phyloP scores from a whole-genome alignment of 2,329 filamentous ascomycete genomes.

The Neonectria magnoliae region DNA sequence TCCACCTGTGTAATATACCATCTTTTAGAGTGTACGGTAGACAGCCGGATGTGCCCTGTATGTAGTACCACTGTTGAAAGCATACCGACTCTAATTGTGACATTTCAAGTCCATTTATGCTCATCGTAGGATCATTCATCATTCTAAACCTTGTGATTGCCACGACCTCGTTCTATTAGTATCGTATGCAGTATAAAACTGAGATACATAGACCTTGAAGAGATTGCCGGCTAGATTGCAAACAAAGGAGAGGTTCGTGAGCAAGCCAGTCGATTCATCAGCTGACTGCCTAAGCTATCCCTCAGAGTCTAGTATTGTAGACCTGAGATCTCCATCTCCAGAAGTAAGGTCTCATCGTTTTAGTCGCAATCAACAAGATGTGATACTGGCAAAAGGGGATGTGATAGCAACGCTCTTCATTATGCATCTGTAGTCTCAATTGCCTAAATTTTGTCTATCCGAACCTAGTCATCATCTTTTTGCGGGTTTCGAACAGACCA shows the following conservation, averaged over 20 bases:
- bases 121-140: neutral
- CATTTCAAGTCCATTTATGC: neutral
- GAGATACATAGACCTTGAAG: no score
- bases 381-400: neutral
- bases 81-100: conserved; percentile 23
- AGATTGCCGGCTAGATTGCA: no score
- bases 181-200: no score
- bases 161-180: no score
- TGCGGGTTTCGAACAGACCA: neutral
- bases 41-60: conserved; percentile 43
- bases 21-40: conserved; percentile 45
- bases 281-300: no score
- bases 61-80: conserved; percentile 44
- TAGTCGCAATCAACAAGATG: no score
- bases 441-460: neutral
- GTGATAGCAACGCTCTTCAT: neutral
- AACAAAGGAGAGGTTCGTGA: no score
- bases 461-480: neutral
- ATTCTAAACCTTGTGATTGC: no score
- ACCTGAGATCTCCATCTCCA: no score
- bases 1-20: conserved; percentile 46
- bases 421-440: neutral
- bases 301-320: no score
- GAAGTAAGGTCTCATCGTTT: no score
- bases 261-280: no score